A percentile compares a stretch with the other conserved stretches of the same genome.
These are phyloP conservation scores for Chaetomiaceae sp. DNA, from an alignment of 2,329 filamentous ascomycete genomes.

Conservation along the genomic window DNA sequence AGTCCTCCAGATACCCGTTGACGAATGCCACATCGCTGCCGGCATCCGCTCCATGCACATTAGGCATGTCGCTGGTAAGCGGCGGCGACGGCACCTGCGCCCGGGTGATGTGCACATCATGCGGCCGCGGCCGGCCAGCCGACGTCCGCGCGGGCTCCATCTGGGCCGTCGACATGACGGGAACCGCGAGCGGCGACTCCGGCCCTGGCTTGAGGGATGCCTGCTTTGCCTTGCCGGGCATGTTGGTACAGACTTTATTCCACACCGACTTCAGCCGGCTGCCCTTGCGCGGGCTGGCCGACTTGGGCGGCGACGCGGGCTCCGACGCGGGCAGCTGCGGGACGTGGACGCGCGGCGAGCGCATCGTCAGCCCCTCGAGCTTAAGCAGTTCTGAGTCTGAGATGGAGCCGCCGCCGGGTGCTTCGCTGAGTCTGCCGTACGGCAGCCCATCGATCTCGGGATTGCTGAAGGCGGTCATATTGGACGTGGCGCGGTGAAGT, in stretches of 20 bases:
- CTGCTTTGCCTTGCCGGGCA: slow-evolving; percentile 10
- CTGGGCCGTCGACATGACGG: slow-evolving; percentile 19
- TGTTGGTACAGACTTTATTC: slow-evolving; percentile 31
- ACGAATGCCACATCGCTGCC: slow-evolving; percentile 19
- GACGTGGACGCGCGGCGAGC: slow-evolving; percentile 26
- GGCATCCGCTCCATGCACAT: neutral
- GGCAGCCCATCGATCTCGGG: neutral
- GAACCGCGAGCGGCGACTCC: neutral
- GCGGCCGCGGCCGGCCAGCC: slow-evolving; percentile 11
- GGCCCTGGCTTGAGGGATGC: neutral
- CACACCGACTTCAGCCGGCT: slow-evolving; percentile 31
- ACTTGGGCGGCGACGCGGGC: slow-evolving; percentile 22
- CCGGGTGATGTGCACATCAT: slow-evolving; percentile 13
- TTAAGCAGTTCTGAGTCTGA: slow-evolving; percentile 32
- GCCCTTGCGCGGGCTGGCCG: slow-evolving; percentile 26
- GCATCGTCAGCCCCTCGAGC: slow-evolving; percentile 33
- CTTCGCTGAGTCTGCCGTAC: slow-evolving; percentile 9
- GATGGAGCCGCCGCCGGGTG: slow-evolving; percentile 26
- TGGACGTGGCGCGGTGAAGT: slow-evolving; percentile 2
- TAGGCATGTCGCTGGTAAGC: slow-evolving; percentile 17
- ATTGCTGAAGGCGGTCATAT: slow-evolving; percentile 1
- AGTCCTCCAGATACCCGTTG: slow-evolving; percentile 29
- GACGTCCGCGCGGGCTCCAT: slow-evolving; percentile 11
- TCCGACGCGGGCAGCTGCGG: slow-evolving; percentile 20
- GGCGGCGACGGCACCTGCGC: slow-evolving; percentile 21